These are phyloP conservation scores for Madurella fahalii DNA, from an alignment of 2,329 filamentous ascomycete genomes.

Conservation along the genomic window DNA sequence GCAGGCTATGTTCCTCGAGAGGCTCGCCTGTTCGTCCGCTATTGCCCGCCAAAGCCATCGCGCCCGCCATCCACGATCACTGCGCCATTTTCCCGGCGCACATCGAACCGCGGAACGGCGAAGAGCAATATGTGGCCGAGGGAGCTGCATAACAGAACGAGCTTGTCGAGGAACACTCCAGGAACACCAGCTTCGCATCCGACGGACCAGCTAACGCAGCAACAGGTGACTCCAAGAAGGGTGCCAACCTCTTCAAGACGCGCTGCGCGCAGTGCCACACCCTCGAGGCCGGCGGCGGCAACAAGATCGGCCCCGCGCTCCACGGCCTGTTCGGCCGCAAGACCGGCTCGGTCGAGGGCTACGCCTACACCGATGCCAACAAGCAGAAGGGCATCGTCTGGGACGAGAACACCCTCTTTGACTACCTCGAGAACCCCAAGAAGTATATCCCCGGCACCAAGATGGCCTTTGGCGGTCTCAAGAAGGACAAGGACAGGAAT, in stretches of 20 bases:
- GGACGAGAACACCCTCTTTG: conserved; percentile 83
- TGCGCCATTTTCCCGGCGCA: conserved; percentile 20
- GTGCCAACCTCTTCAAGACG: conserved; percentile 98
- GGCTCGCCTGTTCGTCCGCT: background rate
- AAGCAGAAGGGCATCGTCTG: conserved; percentile 92
- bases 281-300: conserved; percentile 80
- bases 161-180: background rate
- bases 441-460: conserved; percentile 99
- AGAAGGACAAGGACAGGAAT: conserved; percentile 99
- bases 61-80: background rate
- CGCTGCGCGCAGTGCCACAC: conserved; percentile 99
- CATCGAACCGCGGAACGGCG: background rate
- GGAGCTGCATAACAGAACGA: background rate
- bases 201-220: conserved; percentile 13
- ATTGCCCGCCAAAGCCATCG: background rate
- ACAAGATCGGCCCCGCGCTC: conserved; percentile 97
- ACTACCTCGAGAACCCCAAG: conserved; percentile 99
- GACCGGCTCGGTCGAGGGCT: conserved; percentile 85
- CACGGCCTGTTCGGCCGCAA: conserved; percentile 97
- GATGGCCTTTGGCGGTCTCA: conserved; percentile 99
- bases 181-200: background rate
- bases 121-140: background rate
- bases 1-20: background rate
- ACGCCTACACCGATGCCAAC: conserved; percentile 99
- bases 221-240: conserved; percentile 88